Evolutionary conservation across 208 protist species (phyloP).

Genomic region (Naegleria lovaniensis): DNA sequence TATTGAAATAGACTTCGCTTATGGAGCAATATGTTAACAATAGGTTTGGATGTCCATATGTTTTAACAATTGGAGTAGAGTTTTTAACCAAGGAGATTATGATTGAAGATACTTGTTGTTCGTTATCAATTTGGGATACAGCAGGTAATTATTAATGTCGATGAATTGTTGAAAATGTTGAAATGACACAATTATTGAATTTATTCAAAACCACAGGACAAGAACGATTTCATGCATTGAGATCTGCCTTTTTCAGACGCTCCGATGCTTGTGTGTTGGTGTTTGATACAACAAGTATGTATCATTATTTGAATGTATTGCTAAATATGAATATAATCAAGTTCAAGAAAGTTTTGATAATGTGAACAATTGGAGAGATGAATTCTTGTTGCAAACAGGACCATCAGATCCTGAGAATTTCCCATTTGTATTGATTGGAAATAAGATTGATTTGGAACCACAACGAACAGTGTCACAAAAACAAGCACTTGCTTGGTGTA

Average conservation of each 20-base stretch:
- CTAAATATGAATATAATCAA: too few species aligned
- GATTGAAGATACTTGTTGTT: conserved; percentile 79
- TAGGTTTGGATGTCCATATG: conserved; percentile 90
- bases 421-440: conserved; percentile 86
- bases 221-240: conserved; percentile 83
- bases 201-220: background rate
- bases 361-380: conserved; percentile 68
- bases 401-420: conserved; percentile 74
- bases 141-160: conserved; percentile 53
- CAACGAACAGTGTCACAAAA: conserved; percentile 61
- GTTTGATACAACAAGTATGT: conserved; percentile 23
- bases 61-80: conserved; percentile 98
- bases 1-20: conserved; percentile 71
- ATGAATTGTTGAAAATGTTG: too few species aligned
- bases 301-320: too few species aligned
- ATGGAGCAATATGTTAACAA: conserved; percentile 80
- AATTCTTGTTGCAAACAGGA: conserved; percentile 69
- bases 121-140: conserved; percentile 37
- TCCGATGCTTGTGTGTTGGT: conserved; percentile 72
- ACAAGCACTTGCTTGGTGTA: conserved; percentile 68
- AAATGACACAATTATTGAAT: too few species aligned
- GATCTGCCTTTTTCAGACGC: conserved; percentile 85
- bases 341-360: conserved; percentile 36
- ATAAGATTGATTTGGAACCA: conserved; percentile 84
- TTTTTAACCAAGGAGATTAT: conserved; percentile 96